Evolutionary conservation across 108 stramenopile species (phyloP).

Genomic region (Pseudonitzschia pungens): DNA sequence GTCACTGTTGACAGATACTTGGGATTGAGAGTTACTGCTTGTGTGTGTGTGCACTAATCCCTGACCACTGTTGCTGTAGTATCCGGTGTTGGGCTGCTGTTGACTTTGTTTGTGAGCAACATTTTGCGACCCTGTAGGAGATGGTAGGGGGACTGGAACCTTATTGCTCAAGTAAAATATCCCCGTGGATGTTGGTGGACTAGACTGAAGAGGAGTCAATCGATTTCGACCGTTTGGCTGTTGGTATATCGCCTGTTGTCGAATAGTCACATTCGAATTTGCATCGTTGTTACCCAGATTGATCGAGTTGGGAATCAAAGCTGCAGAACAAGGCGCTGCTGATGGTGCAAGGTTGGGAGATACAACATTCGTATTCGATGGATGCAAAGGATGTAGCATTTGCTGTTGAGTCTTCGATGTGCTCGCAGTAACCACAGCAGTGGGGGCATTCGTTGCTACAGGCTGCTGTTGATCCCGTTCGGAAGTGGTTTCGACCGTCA

Average conservation of each 20-base stretch:
- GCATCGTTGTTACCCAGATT: not conserved
- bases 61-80: not conserved
- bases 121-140: constrained; percentile 10
- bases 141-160: constrained; percentile 11
- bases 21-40: constrained; percentile 42
- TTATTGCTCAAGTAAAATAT: not conserved
- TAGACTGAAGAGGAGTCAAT: constrained; percentile 26
- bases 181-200: constrained; percentile 25
- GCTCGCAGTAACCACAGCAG: not conserved
- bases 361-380: constrained; percentile 4
- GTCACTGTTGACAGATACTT: constrained; percentile 44
- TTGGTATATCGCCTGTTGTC: not conserved
- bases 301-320: constrained; percentile 13
- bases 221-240: constrained; percentile 5
- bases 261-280: not conserved
- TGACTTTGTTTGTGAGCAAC: constrained; percentile 1
- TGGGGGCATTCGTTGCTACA: constrained; percentile 21
- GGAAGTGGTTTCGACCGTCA: constrained; percentile 50
- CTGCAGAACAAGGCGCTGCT: constrained; percentile 9
- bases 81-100: constrained; percentile 6
- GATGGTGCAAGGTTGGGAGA: constrained; percentile 25
- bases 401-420: constrained; percentile 14
- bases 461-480: constrained; percentile 21
- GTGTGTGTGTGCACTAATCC: not conserved
- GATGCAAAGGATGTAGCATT: constrained; percentile 2